Evolutionary conservation across 768 basidiomycete genomes (phyloP).

Genomic region (Boletus reticuloceps): DNA sequence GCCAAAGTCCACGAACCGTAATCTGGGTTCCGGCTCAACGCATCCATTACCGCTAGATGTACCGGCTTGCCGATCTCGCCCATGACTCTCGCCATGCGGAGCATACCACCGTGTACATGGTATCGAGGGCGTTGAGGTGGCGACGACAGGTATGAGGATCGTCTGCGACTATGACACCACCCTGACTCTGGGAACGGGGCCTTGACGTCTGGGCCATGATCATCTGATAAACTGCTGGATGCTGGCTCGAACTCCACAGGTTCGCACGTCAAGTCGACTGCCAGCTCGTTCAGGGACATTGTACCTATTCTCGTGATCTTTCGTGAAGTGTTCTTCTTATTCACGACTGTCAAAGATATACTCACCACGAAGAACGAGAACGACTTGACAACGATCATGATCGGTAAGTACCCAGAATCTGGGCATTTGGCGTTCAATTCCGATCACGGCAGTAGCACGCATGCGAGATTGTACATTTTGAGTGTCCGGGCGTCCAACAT

Average conservation of each 20-base stretch:
- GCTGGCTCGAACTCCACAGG: constrained; percentile 64
- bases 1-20: constrained; percentile 53
- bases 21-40: constrained; percentile 62
- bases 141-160: constrained; percentile 22
- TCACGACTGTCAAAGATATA: constrained; percentile 1
- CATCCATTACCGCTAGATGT: constrained; percentile 68
- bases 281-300: constrained; percentile 85
- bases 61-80: constrained; percentile 74
- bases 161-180: constrained; percentile 22
- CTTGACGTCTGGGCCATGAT: constrained; percentile 31
- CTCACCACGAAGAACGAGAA: constrained; percentile 68
- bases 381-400: constrained; percentile 68
- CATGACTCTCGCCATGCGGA: constrained; percentile 77
- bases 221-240: constrained; percentile 29
- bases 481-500: constrained; percentile 16
- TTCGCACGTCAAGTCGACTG: constrained; percentile 82
- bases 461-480: constrained; percentile 36
- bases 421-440: constrained; percentile 70
- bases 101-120: constrained; percentile 78
- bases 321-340: constrained; percentile 1
- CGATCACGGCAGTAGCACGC: constrained; percentile 60
- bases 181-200: constrained; percentile 35
- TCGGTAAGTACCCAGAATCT: constrained; percentile 87
- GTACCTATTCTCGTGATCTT: constrained; percentile 47
- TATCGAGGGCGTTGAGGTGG: constrained; percentile 36